Percentiles rank a stretch among this genome's conserved stretches.
Conservation (phyloP, 2,329 filamentous ascomycete species). For the Amesomyces nigricolor region DNA sequence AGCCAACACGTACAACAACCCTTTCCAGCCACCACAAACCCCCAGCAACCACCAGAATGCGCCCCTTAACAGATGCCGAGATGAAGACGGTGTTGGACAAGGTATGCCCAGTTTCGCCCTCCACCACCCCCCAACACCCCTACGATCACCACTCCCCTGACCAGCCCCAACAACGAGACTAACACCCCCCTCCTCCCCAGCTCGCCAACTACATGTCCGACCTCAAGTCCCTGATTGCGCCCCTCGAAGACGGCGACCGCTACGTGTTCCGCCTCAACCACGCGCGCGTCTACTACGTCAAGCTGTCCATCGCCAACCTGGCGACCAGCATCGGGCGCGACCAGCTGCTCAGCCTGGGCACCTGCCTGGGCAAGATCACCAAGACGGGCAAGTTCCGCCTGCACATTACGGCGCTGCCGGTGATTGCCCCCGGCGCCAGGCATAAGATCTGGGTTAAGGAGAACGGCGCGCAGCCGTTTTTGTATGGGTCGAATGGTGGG, state of each 20-base stretch:
- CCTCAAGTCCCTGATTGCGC: constrained; percentile 77
- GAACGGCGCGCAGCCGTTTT: constrained; percentile 95
- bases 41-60: constrained; percentile 50
- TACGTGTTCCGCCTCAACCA: constrained; percentile 82
- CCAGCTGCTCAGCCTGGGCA: constrained; percentile 80
- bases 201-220: constrained; percentile 88
- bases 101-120: constrained; percentile 5
- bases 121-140: background rate
- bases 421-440: constrained; percentile 83
- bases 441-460: constrained; percentile 97
- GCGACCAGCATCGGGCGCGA: constrained; percentile 79
- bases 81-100: constrained; percentile 70
- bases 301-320: constrained; percentile 82
- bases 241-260: constrained; percentile 66
- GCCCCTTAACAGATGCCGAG: constrained; percentile 73
- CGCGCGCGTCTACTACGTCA: constrained; percentile 70
- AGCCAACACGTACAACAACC: too few species aligned
- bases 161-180: constrained; percentile 68
- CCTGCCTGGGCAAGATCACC: constrained; percentile 87
- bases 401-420: constrained; percentile 80
- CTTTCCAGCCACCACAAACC: background rate
- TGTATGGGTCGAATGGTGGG: constrained; percentile 75
- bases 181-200: constrained; percentile 53
- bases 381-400: constrained; percentile 94
- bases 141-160: too few species aligned